A percentile compares a stretch with the other conserved stretches of the same genome.
phyloP scores from a whole-genome alignment of 371 early-diverging fungal species.

The Encephalitozoon hellem region DNA sequence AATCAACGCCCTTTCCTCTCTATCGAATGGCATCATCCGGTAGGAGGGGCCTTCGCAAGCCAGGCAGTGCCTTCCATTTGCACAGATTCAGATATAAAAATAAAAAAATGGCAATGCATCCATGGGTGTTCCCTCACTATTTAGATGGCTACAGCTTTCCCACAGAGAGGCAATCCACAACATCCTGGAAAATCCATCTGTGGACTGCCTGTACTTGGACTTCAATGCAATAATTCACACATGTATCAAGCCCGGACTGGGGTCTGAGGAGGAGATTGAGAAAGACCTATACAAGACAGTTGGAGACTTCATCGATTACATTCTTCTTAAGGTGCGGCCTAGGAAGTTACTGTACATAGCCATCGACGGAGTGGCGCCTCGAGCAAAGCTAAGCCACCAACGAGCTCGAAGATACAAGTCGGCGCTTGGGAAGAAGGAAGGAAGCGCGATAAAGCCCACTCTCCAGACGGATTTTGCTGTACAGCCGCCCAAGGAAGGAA shows the following conservation, averaged over 20 bases:
- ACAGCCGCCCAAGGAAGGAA: background rate
- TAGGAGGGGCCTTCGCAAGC: background rate
- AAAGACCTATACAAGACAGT: slow-evolving; percentile 53
- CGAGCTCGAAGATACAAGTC: slow-evolving; percentile 89
- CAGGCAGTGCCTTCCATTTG: background rate
- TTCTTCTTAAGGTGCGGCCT: slow-evolving; percentile 79
- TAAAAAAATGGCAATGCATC: background rate
- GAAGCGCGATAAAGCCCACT: background rate
- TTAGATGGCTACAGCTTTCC: slow-evolving; percentile 70
- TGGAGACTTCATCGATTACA: slow-evolving; percentile 81
- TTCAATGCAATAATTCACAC: slow-evolving; percentile 99
- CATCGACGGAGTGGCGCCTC: slow-evolving; percentile 95
- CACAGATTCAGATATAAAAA: background rate
- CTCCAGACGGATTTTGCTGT: background rate
- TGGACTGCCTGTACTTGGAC: slow-evolving; percentile 93
- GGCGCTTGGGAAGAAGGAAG: slow-evolving; percentile 58
- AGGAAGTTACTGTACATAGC: slow-evolving; percentile 86
- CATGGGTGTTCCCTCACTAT: slow-evolving; percentile 64
- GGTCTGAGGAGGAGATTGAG: slow-evolving; percentile 27
- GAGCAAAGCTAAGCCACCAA: slow-evolving; percentile 98
- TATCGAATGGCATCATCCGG: background rate
- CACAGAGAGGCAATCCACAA: slow-evolving; percentile 70
- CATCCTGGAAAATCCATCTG: slow-evolving; percentile 58
- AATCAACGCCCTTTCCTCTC: slow-evolving; percentile 5
- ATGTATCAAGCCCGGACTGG: slow-evolving; percentile 72